Evolutionary conservation across 345 rosid species (phyloP).

Genomic region (Microthlaspi erraticum): DNA sequence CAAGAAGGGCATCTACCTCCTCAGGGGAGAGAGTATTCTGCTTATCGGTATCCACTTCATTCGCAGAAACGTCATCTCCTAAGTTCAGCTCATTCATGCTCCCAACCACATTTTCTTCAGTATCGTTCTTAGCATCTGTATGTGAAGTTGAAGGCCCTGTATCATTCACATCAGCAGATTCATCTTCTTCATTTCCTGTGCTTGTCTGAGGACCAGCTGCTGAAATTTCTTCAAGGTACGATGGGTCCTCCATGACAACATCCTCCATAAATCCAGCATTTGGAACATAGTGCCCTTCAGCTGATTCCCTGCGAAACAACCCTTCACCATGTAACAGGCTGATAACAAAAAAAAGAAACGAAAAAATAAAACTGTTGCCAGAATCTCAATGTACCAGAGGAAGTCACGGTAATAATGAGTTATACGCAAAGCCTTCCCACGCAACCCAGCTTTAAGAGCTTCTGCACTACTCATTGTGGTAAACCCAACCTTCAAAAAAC

Average conservation of each 20-base stretch:
- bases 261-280: constrained; percentile 85
- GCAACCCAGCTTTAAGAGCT: constrained; percentile 84
- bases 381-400: constrained; percentile 64
- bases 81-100: constrained; percentile 55
- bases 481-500: constrained; percentile 71
- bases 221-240: constrained; percentile 48
- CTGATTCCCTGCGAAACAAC: constrained; percentile 70
- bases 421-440: constrained; percentile 92
- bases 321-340: constrained; percentile 36
- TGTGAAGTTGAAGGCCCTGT: constrained; percentile 31
- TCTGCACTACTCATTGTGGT: constrained; percentile 83
- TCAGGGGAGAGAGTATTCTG: constrained; percentile 54
- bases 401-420: constrained; percentile 80
- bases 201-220: constrained; percentile 46
- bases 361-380: constrained; percentile 15
- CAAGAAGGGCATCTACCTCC: constrained; percentile 81
- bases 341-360: background rate
- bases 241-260: constrained; percentile 82
- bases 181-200: constrained; percentile 43
- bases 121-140: constrained; percentile 43
- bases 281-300: constrained; percentile 78
- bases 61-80: constrained; percentile 44
- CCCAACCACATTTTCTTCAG: constrained; percentile 46
- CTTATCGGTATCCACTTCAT: constrained; percentile 53
- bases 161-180: constrained; percentile 28